Evolutionary conservation across 2,329 filamentous ascomycete genomes (phyloP).

Genomic region (Daldinia eschscholtzii): DNA sequence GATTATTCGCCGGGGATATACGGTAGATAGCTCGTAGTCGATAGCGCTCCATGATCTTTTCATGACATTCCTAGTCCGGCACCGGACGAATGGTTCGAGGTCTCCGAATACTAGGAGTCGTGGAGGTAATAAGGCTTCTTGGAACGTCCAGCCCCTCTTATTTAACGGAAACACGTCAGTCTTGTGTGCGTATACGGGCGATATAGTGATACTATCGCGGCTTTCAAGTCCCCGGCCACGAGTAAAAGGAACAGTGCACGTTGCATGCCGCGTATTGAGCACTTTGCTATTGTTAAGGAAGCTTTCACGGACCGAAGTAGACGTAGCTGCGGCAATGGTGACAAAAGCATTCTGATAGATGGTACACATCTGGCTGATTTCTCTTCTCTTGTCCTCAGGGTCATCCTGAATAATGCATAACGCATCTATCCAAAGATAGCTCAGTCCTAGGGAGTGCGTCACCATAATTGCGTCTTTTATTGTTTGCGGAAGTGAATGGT

Average conservation of each 20-base stretch:
- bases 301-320: constrained; percentile 20
- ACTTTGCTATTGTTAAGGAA: constrained; percentile 14
- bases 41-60: constrained; percentile 23
- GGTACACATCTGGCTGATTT: constrained; percentile 42
- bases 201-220: constrained; percentile 2
- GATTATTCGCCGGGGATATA: constrained; percentile 25
- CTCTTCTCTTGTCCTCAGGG: constrained; percentile 47
- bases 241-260: constrained; percentile 19
- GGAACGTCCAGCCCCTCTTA: constrained; percentile 30
- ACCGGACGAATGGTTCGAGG: constrained; percentile 29
- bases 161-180: constrained; percentile 25
- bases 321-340: constrained; percentile 40
- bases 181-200: constrained; percentile 17
- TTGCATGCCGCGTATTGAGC: constrained; percentile 18
- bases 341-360: constrained; percentile 42
- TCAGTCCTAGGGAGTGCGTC: constrained; percentile 43
- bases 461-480: constrained; percentile 50
- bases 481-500: constrained; percentile 38
- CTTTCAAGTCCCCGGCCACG: background rate
- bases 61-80: constrained; percentile 23
- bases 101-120: constrained; percentile 30
- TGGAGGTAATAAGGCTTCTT: constrained; percentile 23
- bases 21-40: constrained; percentile 15
- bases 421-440: constrained; percentile 53
- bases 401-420: constrained; percentile 52